Base-by-base conservation (phyloP, 306 rosid species). In the Cucurbita ficifolia region DNA sequence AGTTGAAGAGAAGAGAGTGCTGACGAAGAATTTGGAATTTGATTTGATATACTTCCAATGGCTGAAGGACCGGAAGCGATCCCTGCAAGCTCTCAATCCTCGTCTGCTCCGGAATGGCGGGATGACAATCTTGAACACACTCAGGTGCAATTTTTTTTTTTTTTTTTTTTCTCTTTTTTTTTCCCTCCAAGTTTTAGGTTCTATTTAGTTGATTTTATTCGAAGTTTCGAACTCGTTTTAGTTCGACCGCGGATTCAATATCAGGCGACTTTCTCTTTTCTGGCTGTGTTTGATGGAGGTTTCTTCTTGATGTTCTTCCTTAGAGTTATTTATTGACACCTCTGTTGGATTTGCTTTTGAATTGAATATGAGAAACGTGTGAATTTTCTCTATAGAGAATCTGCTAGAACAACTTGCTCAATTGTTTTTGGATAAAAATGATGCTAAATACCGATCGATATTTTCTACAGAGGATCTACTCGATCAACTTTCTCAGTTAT, bases 1-100 rank as follows among this genome's bases (percentile, higher is more conserved):
- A 8, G 3, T 62, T 29, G 74, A 69, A 45, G 48, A 5, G 16
- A 39, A 62, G 49, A 38, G 22, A n/a, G 57, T 67, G 38, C 39
- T 45, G 7, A 12, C 29, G 16, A 21, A 48, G 56, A 24, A 70
- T 24, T 70, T 63, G 50, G 17, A 40, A n/a, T 63, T 53, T 53
- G 58, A 53, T 63, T 63, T 8, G 57, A 68, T 6, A 49, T 2
- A 70, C 57, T 29, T 70, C 29, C 55, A 33, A 49, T 70, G 74
- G 74, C 74, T 59, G 74, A 49, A 69, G 74, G 11, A 70, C 54
- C 74, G 22, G 74, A 70, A 50, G 4, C 45, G 58, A 49, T 49
- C 55, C 74, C 74, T 50, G 50, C 74, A 50, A 68, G 73, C 42
- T 68, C 73, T 68, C 56, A 68, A 68, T 50, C 74, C 17, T 33